These are phyloP conservation scores for Typha latifolia DNA, from an alignment of 176 grass and related monocot species.

Conservation along the genomic window DNA sequence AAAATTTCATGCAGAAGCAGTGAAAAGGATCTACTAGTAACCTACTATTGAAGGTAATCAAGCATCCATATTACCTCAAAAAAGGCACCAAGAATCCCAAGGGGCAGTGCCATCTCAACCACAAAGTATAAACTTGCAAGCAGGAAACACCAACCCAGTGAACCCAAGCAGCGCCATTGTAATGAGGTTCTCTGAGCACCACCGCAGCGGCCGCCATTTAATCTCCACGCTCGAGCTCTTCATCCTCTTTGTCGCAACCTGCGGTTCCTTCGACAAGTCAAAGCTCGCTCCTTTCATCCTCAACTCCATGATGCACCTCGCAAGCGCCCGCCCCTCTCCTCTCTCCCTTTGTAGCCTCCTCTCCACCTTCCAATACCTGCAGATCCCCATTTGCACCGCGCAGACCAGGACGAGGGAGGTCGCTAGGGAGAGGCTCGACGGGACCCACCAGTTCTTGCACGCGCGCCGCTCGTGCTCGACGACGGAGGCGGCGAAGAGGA, in stretches of 20 bases:
- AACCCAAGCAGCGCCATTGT: constrained; percentile 2
- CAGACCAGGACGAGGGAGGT: constrained; percentile 62
- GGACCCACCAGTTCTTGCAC: constrained; percentile 72
- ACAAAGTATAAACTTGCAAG: not conserved
- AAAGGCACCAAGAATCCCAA: not conserved
- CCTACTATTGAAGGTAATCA: not conserved
- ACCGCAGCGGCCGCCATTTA: not conserved
- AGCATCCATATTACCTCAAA: constrained; percentile 2
- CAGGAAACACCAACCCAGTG: constrained; percentile 2
- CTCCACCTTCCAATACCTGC: constrained; percentile 53
- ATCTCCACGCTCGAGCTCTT: constrained; percentile 10
- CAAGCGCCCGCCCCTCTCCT: constrained; percentile 51
- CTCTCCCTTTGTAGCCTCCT: constrained; percentile 46
- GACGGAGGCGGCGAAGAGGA: constrained; percentile 66
- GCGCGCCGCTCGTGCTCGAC: not conserved
- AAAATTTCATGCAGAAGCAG: no score
- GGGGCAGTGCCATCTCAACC: not conserved
- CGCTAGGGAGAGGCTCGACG: constrained; percentile 38
- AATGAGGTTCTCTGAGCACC: not conserved
- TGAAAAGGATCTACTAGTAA: no score
- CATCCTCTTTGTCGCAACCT: not conserved
- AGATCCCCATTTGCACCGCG: constrained; percentile 51
- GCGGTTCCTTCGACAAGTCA: not conserved
- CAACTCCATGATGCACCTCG: constrained; percentile 67
- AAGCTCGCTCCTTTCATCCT: constrained; percentile 6